Base-by-base conservation (phyloP, 768 basidiomycete genomes). In the Tylopilus sp. region DNA sequence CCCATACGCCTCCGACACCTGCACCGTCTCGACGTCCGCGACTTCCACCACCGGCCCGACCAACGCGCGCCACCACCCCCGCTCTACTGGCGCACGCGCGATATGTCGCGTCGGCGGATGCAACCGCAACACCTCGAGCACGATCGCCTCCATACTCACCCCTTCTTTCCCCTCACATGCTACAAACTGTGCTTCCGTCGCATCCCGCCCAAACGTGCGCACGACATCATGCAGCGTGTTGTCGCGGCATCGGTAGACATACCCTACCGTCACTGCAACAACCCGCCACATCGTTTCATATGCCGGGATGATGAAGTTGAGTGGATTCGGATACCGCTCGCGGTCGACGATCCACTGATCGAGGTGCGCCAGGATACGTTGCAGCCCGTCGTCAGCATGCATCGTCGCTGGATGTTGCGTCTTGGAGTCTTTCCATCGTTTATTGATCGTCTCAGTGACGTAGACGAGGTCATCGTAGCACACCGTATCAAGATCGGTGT, bases 211-310 rank as follows among this genome's bases (percentile, higher is more conserved):
- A 25, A 66, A 62, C 10, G 18, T 20, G 3, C 55, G 36, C 12
- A 79, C 72, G 0, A 58, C 60, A 0, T 61, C 31, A 2, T 48
- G 61, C 12, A 60, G 47, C 4, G 66, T 57, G 13, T 56, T 52
- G 20, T 59, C 51, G 31, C 68, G 53, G 41, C 58, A 48, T 22
- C 67, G 58, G 48, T 69, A 59, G 47, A 53, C 21, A 17, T 58
- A 44, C 1, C 69, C 70, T 50, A 75, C 63, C 0, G 77, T 75
- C 1, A 80, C 61, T 0, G 81, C 82, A 22, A 83, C 76, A 22
- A 86, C 76, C 0, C 82, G 73, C 83, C 84, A 85, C 51, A 83
- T 67, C 0, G 82, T 83, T 55, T 85, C 84, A 66, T 77, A 86
- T 0, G 81, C 68, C 0, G 84, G 84, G 10, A 85, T 73, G 40